phyloP scores from a whole-genome alignment of 441 rosid species.

The Biscutella laevigata region DNA sequence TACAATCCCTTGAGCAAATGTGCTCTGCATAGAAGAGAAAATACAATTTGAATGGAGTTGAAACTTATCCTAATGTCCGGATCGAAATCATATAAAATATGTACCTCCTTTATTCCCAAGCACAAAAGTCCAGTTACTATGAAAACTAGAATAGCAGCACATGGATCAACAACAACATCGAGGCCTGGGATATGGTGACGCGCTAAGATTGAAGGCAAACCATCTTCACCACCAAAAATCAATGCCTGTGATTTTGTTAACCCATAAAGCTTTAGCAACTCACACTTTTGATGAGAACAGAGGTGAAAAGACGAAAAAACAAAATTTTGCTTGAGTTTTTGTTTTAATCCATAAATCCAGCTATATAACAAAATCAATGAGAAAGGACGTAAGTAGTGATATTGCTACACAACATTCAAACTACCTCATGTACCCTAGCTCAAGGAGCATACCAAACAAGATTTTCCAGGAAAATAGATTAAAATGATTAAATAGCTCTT shows the following conservation, averaged over 20 bases:
- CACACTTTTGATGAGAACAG: not conserved
- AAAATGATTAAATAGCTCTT: not conserved
- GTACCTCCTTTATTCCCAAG: slow-evolving; percentile 93
- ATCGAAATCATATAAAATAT: not conserved
- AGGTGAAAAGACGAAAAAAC: not conserved
- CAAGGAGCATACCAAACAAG: not conserved
- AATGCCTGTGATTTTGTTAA: slow-evolving; percentile 42
- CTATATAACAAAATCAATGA: not conserved
- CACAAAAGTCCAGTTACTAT: slow-evolving; percentile 88
- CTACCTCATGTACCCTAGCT: not conserved
- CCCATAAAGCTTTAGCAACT: slow-evolving; percentile 1
- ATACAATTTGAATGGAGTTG: not conserved
- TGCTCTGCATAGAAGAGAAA: slow-evolving; percentile 55
- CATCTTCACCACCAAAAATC: slow-evolving; percentile 77
- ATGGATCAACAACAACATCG: slow-evolving; percentile 78
- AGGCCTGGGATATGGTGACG: slow-evolving; percentile 85
- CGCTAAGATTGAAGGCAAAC: slow-evolving; percentile 64
- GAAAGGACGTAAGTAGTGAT: not conserved
- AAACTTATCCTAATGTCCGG: not conserved
- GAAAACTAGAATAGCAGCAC: slow-evolving; percentile 75
- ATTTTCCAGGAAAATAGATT: not conserved
- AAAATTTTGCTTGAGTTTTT: not conserved
- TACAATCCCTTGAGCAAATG: slow-evolving; percentile 66
- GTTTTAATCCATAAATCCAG: not conserved
- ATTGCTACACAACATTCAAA: not conserved